phyloP scores from a whole-genome alignment of 208 protist species.

The Strigomonas culicis region DNA sequence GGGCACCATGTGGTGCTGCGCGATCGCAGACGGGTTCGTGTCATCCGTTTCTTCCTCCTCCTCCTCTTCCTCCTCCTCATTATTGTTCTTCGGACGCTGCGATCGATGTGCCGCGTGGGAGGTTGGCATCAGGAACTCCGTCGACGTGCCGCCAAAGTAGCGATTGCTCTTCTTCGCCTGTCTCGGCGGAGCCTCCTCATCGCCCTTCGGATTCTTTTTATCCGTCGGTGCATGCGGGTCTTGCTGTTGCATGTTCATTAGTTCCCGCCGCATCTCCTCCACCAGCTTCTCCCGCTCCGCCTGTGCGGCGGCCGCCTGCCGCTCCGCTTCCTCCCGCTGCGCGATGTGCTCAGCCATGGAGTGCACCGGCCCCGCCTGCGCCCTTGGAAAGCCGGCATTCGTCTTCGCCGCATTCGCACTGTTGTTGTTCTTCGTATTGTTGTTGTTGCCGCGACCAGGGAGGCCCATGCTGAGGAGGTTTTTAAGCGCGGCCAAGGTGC shows the following conservation, averaged over 20 bases:
- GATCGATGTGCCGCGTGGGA: not conserved
- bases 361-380: not conserved
- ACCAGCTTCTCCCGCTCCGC: slow-evolving; percentile 21
- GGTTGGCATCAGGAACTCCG: not conserved
- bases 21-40: not conserved
- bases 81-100: not conserved
- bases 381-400: not conserved
- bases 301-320: slow-evolving; percentile 19
- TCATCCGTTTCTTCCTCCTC: not conserved
- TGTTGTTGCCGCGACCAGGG: not conserved
- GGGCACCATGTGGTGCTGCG: not conserved
- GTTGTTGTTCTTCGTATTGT: slow-evolving; percentile 11
- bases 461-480: not conserved
- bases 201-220: not conserved
- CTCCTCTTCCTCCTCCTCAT: slow-evolving; percentile 4
- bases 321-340: slow-evolving; percentile 39
- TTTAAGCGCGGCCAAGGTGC: not conserved
- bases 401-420: slow-evolving; percentile 1
- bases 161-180: too few species aligned
- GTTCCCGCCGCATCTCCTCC: slow-evolving; percentile 7
- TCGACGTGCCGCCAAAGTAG: not conserved
- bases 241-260: slow-evolving; percentile 9
- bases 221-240: slow-evolving; percentile 13
- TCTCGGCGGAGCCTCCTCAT: too few species aligned
- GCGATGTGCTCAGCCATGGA: too few species aligned